These are phyloP conservation scores for Magnaporthiopsis incrustans DNA, from an alignment of 2,329 filamentous ascomycete genomes.

Conservation along the genomic window DNA sequence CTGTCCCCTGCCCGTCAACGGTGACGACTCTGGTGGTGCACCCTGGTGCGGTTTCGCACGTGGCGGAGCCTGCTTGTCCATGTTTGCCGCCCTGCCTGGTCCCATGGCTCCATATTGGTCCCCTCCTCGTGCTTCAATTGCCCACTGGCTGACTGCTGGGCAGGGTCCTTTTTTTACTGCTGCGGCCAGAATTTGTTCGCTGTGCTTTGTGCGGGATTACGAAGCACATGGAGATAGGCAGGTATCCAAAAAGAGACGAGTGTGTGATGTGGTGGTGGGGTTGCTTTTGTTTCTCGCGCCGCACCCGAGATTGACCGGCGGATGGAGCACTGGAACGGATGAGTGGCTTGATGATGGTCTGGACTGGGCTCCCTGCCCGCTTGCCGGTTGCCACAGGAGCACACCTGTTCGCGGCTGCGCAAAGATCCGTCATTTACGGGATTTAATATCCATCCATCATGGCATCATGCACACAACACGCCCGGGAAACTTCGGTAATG, in stretches of 20 bases:
- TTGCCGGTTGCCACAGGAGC: background rate
- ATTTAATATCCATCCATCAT: background rate
- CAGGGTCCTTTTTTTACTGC: background rate
- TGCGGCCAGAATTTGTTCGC: background rate
- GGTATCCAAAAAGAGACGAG: background rate
- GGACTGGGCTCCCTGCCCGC: too few relatives aligned
- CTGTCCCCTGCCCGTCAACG: background rate
- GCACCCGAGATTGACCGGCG: background rate
- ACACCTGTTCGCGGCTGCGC: background rate
- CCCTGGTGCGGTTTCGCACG: background rate
- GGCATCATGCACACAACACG: background rate
- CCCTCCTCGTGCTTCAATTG: background rate
- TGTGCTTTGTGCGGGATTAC: background rate
- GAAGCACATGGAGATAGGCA: background rate
- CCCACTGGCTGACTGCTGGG: background rate
- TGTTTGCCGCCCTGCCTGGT: background rate
- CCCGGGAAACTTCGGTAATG: background rate
- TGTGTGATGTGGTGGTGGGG: background rate
- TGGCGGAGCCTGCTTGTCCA: background rate
- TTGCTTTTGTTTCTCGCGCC: background rate
- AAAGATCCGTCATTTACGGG: background rate
- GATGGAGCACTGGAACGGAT: background rate
- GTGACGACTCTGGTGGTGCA: background rate
- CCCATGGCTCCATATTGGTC: background rate
- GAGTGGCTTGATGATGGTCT: background rate